These are phyloP conservation scores for Myochromella boudieri DNA, from an alignment of 768 basidiomycete species.

Conservation along the genomic window DNA sequence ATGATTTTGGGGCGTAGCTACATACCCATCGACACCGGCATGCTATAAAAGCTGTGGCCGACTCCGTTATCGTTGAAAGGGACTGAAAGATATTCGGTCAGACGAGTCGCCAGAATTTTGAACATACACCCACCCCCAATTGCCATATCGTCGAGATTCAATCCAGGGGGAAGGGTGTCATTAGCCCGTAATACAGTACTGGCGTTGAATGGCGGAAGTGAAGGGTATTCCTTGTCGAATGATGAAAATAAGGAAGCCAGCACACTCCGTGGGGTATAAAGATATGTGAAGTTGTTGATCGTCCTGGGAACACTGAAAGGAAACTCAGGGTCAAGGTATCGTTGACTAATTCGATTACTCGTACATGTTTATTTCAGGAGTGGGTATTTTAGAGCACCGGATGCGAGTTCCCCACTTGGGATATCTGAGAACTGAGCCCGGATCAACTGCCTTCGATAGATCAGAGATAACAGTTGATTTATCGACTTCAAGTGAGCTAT, in stretches of 20 bases:
- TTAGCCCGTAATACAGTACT: constrained; percentile 17
- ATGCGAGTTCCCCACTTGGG: constrained; percentile 41
- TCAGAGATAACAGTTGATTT: constrained; percentile 1
- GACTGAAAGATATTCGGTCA: constrained; percentile 18
- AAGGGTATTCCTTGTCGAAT: constrained; percentile 30
- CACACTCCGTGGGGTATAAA: constrained; percentile 34
- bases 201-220: constrained; percentile 20
- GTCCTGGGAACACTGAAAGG: constrained; percentile 21
- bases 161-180: constrained; percentile 23
- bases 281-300: constrained; percentile 26
- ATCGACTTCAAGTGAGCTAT: constrained; percentile 17
- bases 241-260: constrained; percentile 30
- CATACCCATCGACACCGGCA: constrained; percentile 26
- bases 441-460: constrained; percentile 20
- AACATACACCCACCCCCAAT: constrained; percentile 20
- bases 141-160: constrained; percentile 23
- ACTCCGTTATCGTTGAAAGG: constrained; percentile 34
- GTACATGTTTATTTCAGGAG: constrained; percentile 30
- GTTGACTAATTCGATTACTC: too few relatives aligned
- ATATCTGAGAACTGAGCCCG: constrained; percentile 32
- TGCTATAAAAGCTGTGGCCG: constrained; percentile 23
- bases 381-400: constrained; percentile 32
- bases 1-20: too few relatives aligned
- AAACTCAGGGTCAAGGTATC: too few relatives aligned
- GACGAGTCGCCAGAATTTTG: neutral